Conservation (phyloP, 163 green algal species). For the Chlamydomonas reinhardtii region DNA sequence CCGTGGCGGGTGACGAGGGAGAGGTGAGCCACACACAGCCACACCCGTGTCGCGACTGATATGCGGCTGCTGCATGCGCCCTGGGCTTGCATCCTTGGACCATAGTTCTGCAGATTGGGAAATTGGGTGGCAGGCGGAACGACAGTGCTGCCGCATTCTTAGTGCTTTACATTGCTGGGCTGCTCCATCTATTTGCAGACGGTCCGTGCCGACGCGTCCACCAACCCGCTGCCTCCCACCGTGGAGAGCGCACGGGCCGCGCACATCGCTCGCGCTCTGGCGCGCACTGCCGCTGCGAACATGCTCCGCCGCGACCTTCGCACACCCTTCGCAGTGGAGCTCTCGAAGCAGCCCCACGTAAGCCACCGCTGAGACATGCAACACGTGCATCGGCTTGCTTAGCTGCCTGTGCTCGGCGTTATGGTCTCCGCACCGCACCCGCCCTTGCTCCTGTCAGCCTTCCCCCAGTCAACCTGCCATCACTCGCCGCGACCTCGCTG, state of each 20-base stretch:
- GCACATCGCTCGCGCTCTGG: slow-evolving; percentile 5
- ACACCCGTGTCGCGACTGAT: background rate
- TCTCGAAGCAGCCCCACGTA: slow-evolving; percentile 29
- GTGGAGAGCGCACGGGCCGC: background rate
- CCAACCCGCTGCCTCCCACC: background rate
- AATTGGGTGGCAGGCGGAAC: too few species aligned
- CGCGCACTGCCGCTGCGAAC: slow-evolving; percentile 34
- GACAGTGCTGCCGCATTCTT: too few species aligned
- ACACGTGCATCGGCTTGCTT: too few species aligned
- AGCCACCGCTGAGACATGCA: too few species aligned
- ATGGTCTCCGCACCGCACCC: too few species aligned
- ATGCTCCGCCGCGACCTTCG: slow-evolving; percentile 16
- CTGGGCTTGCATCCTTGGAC: too few species aligned
- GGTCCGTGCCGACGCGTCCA: slow-evolving; percentile 9
- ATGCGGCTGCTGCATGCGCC: too few species aligned
- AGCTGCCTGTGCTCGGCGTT: too few species aligned
- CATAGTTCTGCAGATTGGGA: too few species aligned
- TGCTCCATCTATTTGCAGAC: background rate
- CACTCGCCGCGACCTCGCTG: background rate
- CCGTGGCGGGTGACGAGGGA: slow-evolving; percentile 17
- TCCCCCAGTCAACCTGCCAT: background rate
- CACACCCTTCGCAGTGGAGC: slow-evolving; percentile 41
- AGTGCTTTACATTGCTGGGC: too few species aligned
- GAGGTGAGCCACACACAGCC: background rate
- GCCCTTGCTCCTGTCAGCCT: too few species aligned